phyloP scores from a whole-genome alignment of 257 asterid genomes.

The Solanum boliviense region DNA sequence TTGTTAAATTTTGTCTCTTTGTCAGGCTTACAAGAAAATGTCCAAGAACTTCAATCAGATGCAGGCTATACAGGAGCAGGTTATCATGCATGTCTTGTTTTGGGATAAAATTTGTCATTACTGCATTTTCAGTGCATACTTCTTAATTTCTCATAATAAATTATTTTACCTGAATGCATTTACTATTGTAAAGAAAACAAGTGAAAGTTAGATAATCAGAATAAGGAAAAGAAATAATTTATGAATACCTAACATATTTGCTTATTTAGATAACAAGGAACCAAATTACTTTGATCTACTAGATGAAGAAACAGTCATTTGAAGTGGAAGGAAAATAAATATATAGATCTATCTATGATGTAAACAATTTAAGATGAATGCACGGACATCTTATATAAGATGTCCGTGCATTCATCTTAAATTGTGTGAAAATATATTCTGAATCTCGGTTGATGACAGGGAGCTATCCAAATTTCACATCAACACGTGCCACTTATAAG shows the following conservation, averaged over 20 bases:
- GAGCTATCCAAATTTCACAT: background rate
- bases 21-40: constrained; percentile 77
- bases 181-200: background rate
- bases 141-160: background rate
- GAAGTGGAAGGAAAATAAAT: background rate
- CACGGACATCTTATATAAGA: background rate
- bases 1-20: background rate
- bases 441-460: background rate
- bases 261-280: background rate
- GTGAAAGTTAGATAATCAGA: background rate
- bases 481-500: background rate
- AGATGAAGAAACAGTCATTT: background rate
- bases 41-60: constrained; percentile 56
- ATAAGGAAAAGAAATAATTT: background rate
- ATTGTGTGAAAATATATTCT: background rate
- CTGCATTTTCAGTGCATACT: background rate
- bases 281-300: background rate
- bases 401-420: background rate
- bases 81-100: constrained; percentile 6
- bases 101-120: background rate
- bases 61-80: constrained; percentile 88
- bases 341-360: background rate
- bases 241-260: background rate
- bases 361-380: too few species aligned
- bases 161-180: background rate